phyloP scores from a whole-genome alignment of 1,139 yeast species.

The Hyphopichia buzzinii region DNA sequence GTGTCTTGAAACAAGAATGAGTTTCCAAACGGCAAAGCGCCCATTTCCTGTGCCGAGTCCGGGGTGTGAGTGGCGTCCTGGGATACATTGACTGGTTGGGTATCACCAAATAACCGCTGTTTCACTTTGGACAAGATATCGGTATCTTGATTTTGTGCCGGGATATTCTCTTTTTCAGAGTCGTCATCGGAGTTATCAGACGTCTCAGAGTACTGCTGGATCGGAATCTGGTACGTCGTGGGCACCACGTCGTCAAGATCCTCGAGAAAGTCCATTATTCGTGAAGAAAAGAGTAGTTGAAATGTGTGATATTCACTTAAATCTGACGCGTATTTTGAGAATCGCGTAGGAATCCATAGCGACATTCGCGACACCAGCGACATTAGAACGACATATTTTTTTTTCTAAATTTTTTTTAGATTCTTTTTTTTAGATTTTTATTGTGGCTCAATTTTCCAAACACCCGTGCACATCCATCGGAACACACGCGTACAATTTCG shows the following conservation, averaged over 20 bases:
- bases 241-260: conserved; percentile 11
- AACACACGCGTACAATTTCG: no score
- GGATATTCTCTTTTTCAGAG: neutral
- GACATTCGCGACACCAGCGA: no score
- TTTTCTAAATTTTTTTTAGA: no score
- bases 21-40: neutral
- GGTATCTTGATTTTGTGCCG: neutral
- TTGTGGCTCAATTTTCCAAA: no score
- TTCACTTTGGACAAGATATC: conserved; percentile 9
- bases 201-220: neutral
- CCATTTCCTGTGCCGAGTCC: neutral
- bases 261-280: conserved; percentile 20
- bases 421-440: no score
- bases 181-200: neutral
- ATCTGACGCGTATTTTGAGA: no score
- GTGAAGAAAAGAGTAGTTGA: no score
- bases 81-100: conserved; percentile 1
- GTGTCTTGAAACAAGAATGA: neutral
- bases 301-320: no score
- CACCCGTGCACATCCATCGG: no score
- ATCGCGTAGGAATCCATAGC: no score
- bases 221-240: conserved; percentile 2
- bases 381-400: no score
- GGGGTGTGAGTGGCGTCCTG: neutral
- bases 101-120: conserved; percentile 8